Evolutionary conservation across 2,329 filamentous ascomycete species (phyloP).

Genomic region (Cercospora sp.): DNA sequence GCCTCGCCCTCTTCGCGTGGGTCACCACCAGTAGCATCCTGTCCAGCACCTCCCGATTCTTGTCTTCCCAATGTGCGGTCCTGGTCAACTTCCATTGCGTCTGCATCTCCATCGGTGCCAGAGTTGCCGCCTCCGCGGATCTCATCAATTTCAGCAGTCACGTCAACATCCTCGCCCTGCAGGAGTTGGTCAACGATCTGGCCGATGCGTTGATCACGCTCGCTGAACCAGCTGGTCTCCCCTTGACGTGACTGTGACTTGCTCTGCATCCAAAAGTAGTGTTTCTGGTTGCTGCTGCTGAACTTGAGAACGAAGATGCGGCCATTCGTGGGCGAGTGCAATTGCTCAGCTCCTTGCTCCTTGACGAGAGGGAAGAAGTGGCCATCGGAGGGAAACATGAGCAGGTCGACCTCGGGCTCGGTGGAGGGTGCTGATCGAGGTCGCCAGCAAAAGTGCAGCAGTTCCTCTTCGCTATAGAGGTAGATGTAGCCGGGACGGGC

Average conservation of each 20-base stretch:
- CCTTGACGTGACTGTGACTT: constrained; percentile 72
- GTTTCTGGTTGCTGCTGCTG: constrained; percentile 81
- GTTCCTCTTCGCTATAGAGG: constrained; percentile 88
- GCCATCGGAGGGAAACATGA: constrained; percentile 90
- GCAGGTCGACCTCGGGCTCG: constrained; percentile 78
- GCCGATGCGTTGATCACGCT: constrained; percentile 81
- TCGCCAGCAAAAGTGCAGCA: constrained; percentile 97
- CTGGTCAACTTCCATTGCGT: constrained; percentile 63
- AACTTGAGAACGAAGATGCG: constrained; percentile 95
- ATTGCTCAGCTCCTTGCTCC: constrained; percentile 52
- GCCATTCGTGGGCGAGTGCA: constrained; percentile 71
- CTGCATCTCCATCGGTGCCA: constrained; percentile 53
- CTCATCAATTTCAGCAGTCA: constrained; percentile 64
- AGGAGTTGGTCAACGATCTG: constrained; percentile 81
- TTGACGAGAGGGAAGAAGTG: constrained; percentile 67
- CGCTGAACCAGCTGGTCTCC: constrained; percentile 76
- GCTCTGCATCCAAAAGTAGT: constrained; percentile 96
- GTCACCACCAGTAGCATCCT: constrained; percentile 87
- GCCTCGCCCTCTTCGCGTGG: constrained; percentile 85
- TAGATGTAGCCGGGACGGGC: constrained; percentile 83
- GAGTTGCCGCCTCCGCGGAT: constrained; percentile 63
- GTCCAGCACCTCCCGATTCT: constrained; percentile 76
- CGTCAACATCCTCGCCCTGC: constrained; percentile 84
- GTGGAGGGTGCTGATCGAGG: constrained; percentile 69
- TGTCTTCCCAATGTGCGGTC: constrained; percentile 67